Base-by-base conservation (phyloP, 805 yeast genomes). In the Myxozyma geophila region DNA sequence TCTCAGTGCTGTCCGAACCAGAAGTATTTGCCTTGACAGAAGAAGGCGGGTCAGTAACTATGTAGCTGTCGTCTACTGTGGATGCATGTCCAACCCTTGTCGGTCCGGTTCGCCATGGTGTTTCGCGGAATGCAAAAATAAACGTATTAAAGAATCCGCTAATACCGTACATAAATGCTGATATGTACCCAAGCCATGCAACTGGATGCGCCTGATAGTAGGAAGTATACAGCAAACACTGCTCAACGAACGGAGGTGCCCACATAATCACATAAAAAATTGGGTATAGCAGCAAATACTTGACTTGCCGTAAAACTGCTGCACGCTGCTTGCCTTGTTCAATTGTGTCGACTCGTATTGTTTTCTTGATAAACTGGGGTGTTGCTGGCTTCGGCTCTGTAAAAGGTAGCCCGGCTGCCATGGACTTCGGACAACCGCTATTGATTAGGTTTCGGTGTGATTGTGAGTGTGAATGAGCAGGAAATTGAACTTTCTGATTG, bases 221-320 rank as follows among this genome's bases (percentile, higher is more conserved):
- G 69, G 81, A 77, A 44, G 79, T 77, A 69, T 82, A 78, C 70
- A 83, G 85, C 9, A 90, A 80, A 60, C 85, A 79, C 70, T 88
- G 89, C 41, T 84, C 79, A 5, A 87, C 82, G 64, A 90, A 83
- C 1, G 97, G 97, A 67, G 89, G 87, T 21, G 87, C 72, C 98
- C 98, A 92, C 53, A 91, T 75, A 35, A 88, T 79, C 62, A 90
- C 80, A 74, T 90, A 92, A 1, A 96, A 88, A 48, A 88, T 77
- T 2, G 98, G 98, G 73, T 92, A 92, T 52, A 92, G 80, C 75
- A 92, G 90, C 54, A 92, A 87, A 39, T 87, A 81, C 70, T 86
- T 86, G 82, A 90, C 85, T 76, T 92, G 96, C 61, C 86, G 85
- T 73, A 87, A 85, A 56, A 92, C 89, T 66, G 83, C 82, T 36